phyloP scores from a whole-genome alignment of 2,329 filamentous ascomycete species.

The Phoma sp. region DNA sequence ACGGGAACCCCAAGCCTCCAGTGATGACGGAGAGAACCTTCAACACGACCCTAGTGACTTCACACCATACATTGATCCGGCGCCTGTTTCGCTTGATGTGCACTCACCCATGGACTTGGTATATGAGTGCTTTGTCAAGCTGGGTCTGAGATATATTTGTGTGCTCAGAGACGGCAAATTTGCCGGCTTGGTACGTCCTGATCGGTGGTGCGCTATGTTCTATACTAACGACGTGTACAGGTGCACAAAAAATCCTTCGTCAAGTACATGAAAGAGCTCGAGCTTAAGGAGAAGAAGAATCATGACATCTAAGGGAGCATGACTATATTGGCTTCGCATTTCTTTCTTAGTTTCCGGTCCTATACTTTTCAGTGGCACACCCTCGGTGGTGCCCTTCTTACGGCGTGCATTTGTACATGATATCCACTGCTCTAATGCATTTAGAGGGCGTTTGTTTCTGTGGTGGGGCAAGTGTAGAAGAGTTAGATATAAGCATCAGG shows the following conservation, averaged over 20 bases:
- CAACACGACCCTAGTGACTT: conserved; percentile 76
- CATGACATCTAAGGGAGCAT: background rate
- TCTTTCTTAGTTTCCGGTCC: background rate
- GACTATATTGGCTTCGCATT: background rate
- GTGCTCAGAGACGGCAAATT: conserved; percentile 84
- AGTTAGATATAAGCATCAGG: background rate
- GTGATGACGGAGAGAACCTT: conserved; percentile 57
- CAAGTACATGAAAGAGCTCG: conserved; percentile 86
- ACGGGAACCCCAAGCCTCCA: conserved; percentile 61
- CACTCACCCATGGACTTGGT: conserved; percentile 91
- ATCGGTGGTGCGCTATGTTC: background rate
- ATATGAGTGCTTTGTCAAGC: conserved; percentile 94
- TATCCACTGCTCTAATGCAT: background rate
- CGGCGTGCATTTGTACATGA: background rate
- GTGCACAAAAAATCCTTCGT: conserved; percentile 97
- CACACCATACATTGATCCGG: conserved; percentile 88
- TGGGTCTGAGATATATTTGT: conserved; percentile 91
- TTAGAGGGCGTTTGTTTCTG: background rate
- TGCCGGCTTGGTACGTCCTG: conserved; percentile 76
- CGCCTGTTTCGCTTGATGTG: conserved; percentile 87
- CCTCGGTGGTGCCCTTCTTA: background rate
- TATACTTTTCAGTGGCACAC: background rate
- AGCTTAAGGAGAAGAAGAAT: conserved; percentile 56
- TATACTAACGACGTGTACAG: conserved; percentile 48
- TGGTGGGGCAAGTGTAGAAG: background rate